Evolutionary conservation across 2,329 filamentous ascomycete genomes (phyloP).

Genomic region (Teratosphaeriaceae sp.): DNA sequence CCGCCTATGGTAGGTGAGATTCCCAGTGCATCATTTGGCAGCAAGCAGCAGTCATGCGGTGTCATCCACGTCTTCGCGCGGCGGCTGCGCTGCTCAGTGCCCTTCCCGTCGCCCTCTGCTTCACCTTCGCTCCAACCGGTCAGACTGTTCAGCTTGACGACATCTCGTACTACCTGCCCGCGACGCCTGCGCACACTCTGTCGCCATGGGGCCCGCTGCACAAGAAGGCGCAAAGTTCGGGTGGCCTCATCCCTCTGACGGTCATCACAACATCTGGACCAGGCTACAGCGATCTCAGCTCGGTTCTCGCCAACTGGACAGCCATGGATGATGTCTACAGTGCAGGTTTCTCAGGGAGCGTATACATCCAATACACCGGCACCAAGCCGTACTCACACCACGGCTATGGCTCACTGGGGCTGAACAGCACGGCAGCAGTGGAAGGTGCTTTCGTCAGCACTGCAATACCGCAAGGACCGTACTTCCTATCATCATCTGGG

Average conservation of each 20-base stretch:
- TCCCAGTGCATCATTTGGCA: background rate
- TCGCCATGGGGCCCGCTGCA: constrained; percentile 16
- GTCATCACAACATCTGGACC: constrained; percentile 27
- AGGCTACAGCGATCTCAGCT: constrained; percentile 21
- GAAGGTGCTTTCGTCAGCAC: constrained; percentile 12
- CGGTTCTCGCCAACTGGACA: constrained; percentile 25
- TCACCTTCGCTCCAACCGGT: constrained; percentile 28
- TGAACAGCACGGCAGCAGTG: constrained; percentile 14
- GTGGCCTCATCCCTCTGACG: constrained; percentile 33
- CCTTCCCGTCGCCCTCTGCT: constrained; percentile 1
- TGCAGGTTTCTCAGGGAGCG: constrained; percentile 31
- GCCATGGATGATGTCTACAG: constrained; percentile 37
- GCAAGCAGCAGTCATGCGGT: background rate
- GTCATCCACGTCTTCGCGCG: background rate
- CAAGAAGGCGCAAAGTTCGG: constrained; percentile 14
- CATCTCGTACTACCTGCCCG: constrained; percentile 36
- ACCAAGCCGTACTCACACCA: constrained; percentile 8
- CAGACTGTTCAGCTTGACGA: constrained; percentile 35
- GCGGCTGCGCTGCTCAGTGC: background rate
- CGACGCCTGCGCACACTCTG: constrained; percentile 30
- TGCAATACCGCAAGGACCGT: constrained; percentile 40
- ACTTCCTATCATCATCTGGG: constrained; percentile 43
- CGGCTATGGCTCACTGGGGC: constrained; percentile 2
- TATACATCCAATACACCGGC: constrained; percentile 21
- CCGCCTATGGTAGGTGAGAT: background rate